These are phyloP conservation scores for Raffaelea deltoideospora DNA, from an alignment of 2,329 filamentous ascomycete species.

Conservation along the genomic window DNA sequence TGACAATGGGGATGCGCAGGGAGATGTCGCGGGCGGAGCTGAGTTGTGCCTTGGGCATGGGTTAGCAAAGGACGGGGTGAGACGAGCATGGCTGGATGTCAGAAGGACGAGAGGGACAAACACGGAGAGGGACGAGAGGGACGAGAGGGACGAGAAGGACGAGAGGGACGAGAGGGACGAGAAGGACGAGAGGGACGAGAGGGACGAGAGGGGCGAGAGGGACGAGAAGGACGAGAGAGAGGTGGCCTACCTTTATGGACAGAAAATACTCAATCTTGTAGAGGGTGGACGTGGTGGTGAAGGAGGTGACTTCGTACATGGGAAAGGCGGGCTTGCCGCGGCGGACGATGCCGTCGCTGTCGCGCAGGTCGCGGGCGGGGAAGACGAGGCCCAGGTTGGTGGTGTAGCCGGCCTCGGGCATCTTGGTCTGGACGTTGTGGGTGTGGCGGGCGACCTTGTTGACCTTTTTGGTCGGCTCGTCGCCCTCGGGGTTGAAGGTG, in stretches of 20 bases:
- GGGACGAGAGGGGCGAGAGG: not conserved
- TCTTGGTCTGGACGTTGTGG: slow-evolving; percentile 64
- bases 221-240: not conserved
- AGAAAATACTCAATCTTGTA: slow-evolving; percentile 99
- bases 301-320: slow-evolving; percentile 73
- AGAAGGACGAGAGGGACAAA: not conserved
- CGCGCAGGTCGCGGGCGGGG: slow-evolving; percentile 75
- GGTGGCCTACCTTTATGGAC: slow-evolving; percentile 60
- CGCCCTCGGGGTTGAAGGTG: slow-evolving; percentile 95
- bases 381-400: slow-evolving; percentile 87
- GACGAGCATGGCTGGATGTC: not conserved
- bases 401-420: slow-evolving; percentile 83
- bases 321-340: slow-evolving; percentile 78
- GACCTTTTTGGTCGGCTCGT: slow-evolving; percentile 80
- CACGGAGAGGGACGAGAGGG: not conserved
- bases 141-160: not conserved
- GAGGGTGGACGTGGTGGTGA: slow-evolving; percentile 82
- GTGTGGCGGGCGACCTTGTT: slow-evolving; percentile 77
- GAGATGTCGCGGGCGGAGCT: slow-evolving; percentile 78
- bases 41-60: slow-evolving; percentile 89
- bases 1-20: slow-evolving; percentile 83
- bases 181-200: too few relatives aligned
- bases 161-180: not conserved
- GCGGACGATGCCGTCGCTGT: slow-evolving; percentile 75
- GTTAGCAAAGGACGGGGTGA: slow-evolving; percentile 1